A percentile compares a stretch with the other conserved stretches of the same genome.
Evolutionary conservation across 225 moss, liverwort and hornwort genomes (phyloP).

Genomic region (Pleurozium schreberi): DNA sequence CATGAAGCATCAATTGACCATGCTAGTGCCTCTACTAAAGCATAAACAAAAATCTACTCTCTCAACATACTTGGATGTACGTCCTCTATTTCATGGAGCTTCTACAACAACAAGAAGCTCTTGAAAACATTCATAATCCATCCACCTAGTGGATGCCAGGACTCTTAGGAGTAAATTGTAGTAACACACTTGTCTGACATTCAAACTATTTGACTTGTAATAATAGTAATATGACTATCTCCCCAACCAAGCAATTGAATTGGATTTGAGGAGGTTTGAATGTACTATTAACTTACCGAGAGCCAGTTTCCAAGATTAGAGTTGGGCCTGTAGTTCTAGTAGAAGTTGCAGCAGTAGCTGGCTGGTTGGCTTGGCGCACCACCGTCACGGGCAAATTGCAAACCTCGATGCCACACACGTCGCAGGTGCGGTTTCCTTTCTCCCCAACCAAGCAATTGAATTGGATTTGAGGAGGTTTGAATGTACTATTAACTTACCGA

Average conservation of each 20-base stretch:
- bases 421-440: slow-evolving; percentile 46
- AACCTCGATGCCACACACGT: slow-evolving; percentile 37
- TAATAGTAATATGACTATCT: not conserved
- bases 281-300: not conserved
- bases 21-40: fast-evolving
- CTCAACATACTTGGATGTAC: not conserved
- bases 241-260: not conserved
- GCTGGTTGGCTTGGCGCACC: slow-evolving; percentile 2
- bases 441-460: not conserved
- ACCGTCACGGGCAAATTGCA: slow-evolving; percentile 37
- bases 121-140: not conserved
- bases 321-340: not conserved
- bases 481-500: not conserved
- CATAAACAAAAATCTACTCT: not conserved
- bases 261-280: not conserved
- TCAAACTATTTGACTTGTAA: not conserved
- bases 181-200: not conserved
- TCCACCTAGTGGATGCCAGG: not conserved
- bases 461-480: not conserved
- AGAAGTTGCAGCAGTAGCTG: not conserved
- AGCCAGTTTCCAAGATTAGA: not conserved
- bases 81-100: not conserved
- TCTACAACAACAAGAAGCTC: not conserved
- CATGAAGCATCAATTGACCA: not conserved
- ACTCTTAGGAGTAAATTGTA: fast-evolving